Evolutionary conservation across 257 asterid species (phyloP), one percentile per base, ranked within the genome.

Genomic region (Rhazya stricta): DNA sequence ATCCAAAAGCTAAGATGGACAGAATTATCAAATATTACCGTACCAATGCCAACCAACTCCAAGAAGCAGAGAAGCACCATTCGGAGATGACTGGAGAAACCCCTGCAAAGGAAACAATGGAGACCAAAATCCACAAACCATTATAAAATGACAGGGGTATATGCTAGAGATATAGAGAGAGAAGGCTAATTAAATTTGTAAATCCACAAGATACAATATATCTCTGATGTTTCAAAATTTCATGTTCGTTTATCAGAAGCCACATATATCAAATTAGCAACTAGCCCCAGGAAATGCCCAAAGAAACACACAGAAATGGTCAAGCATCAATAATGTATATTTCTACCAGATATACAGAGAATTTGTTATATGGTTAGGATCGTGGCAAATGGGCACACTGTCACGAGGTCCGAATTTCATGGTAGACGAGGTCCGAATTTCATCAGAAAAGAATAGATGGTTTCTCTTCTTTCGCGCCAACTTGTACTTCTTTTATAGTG

Each of bases 1-100:
- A 37, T 66, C 71, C 71, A 66, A 36, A 66, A 66, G 48, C 48
- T 36, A 65, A 21, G 30, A 66, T 66, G 32, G 25, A 66, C 50
- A 66, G 48, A 36, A 34, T 36, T 21, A 66, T 66, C 50, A 66
- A 30, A 66, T 66, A 63, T 36, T 30, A 34, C n/a, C n/a, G 69
- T 6, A 15, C 71, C 71, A 66, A 30, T 37, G 21, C 32, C 71
- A 66, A 19, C 50, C 30, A 37, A 66, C 30, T 37, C 71, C 16
- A 23, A 37, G 48, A 66, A 66, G 41, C 69, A 37, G 30, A 57
- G 63, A 41, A 66, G 45, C 71, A 0, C 7, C 43, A 9, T 60
- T 37, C 25, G 9, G 48, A 19, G 50, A 39, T 2, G 50, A 60
- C 19, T 10, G 67, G 21, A 66, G 30, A n/a, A n/a, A 50, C 30